A percentile compares a stretch with the other conserved stretches of the same genome.
Evolutionary conservation across 495 filamentous ascomycete genomes (phyloP).

Genomic region (Aspergillus bertholletiae): DNA sequence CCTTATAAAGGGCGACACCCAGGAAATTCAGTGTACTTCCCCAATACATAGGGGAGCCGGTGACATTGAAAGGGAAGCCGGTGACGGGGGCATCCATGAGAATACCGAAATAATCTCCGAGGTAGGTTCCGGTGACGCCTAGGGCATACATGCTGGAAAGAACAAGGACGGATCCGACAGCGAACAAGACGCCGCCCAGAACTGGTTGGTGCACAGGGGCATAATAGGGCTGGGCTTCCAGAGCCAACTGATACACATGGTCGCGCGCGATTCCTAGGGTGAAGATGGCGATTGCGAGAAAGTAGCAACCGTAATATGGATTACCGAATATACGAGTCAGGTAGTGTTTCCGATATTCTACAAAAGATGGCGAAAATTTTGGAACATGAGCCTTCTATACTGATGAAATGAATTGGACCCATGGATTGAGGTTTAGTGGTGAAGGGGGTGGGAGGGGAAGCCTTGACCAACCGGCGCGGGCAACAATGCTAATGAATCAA

Average conservation of each 20-base stretch:
- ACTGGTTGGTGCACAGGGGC: slow-evolving; percentile 65
- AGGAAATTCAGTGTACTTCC: slow-evolving; percentile 90
- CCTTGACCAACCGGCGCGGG: slow-evolving; percentile 40
- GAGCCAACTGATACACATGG: slow-evolving; percentile 49
- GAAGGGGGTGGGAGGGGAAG: slow-evolving; percentile 1
- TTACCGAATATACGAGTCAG: slow-evolving; percentile 83
- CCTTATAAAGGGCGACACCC: slow-evolving; percentile 82
- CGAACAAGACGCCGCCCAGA: slow-evolving; percentile 65
- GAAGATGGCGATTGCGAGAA: slow-evolving; percentile 86
- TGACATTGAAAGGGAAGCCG: slow-evolving; percentile 93
- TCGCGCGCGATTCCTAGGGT: slow-evolving; percentile 85
- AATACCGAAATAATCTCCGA: slow-evolving; percentile 98
- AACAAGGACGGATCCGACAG: slow-evolving; percentile 78
- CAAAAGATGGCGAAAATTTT: slow-evolving; percentile 8
- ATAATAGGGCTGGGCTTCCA: slow-evolving; percentile 42
- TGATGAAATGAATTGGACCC: background rate
- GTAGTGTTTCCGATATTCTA: slow-evolving; percentile 88
- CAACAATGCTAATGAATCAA: slow-evolving; percentile 34
- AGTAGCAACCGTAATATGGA: slow-evolving; percentile 81
- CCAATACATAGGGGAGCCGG: slow-evolving; percentile 93
- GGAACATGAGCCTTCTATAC: slow-evolving; percentile 10
- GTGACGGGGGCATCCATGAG: slow-evolving; percentile 93
- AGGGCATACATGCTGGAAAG: slow-evolving; percentile 84
- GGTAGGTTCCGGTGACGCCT: slow-evolving; percentile 94
- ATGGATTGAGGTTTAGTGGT: background rate